Evolutionary conservation across 2,329 filamentous ascomycete genomes (phyloP).

Genomic region (Verticillium klebahnii): DNA sequence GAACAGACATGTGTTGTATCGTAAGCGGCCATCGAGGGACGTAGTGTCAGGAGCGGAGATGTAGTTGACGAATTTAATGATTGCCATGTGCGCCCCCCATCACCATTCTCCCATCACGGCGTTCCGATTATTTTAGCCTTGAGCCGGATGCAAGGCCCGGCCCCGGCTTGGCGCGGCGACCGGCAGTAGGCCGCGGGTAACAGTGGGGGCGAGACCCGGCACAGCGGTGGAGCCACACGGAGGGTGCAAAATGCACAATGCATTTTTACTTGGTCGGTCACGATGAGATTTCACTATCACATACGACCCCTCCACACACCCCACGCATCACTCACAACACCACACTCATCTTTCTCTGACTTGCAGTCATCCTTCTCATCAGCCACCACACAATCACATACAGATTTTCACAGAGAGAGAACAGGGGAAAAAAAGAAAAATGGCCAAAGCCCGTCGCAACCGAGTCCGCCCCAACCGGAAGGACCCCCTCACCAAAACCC

Average conservation of each 20-base stretch:
- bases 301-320: too few species aligned
- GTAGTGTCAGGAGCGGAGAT: not conserved
- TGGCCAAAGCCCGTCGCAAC: constrained; percentile 58
- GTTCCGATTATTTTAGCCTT: not conserved
- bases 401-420: too few species aligned
- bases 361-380: not conserved
- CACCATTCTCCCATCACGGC: not conserved
- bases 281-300: not conserved
- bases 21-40: too few species aligned
- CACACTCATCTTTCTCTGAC: too few species aligned
- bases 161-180: not conserved
- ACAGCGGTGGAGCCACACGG: not conserved
- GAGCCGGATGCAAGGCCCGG: not conserved
- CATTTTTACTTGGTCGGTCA: not conserved
- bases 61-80: not conserved
- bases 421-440: not conserved
- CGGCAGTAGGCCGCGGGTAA: not conserved
- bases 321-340: too few species aligned
- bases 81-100: not conserved
- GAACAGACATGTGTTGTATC: not conserved
- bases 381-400: not conserved
- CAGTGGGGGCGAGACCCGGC: not conserved
- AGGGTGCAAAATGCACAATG: not conserved
- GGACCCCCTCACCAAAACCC: constrained; percentile 51
- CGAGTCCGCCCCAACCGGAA: constrained; percentile 43